A percentile compares a stretch with the other conserved stretches of the same genome.
Conservation (phyloP, 1,284 basidiomycete genomes). For the Pascua sp. region DNA sequence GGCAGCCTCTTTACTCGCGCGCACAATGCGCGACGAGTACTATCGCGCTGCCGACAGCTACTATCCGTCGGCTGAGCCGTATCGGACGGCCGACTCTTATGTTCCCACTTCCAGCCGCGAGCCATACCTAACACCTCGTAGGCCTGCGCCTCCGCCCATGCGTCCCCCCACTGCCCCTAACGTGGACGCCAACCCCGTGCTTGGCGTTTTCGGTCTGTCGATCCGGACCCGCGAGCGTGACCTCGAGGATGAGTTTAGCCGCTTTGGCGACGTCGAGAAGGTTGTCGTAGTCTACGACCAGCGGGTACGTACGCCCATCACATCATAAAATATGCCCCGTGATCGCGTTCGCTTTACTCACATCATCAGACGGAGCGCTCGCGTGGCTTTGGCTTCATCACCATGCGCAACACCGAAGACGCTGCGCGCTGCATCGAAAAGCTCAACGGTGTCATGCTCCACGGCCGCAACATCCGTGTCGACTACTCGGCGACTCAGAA, state of each 20-base stretch:
- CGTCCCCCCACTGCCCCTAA: conserved; percentile 27
- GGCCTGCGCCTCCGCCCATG: conserved; percentile 10
- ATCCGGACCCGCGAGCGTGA: conserved; percentile 92
- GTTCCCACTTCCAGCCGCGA: background rate
- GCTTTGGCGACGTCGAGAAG: conserved; percentile 88
- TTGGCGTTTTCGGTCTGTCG: conserved; percentile 94
- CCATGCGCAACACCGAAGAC: conserved; percentile 82
- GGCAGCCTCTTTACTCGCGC: no score
- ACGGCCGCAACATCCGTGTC: conserved; percentile 92
- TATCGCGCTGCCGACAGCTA: background rate
- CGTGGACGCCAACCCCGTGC: conserved; percentile 77
- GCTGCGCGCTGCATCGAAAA: conserved; percentile 83
- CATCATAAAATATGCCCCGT: conserved; percentile 77
- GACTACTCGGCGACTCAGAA: conserved; percentile 93
- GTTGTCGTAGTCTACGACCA: conserved; percentile 99
- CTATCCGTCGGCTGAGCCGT: background rate
- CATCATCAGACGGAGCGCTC: conserved; percentile 88
- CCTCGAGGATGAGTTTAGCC: conserved; percentile 86
- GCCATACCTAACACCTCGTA: conserved; percentile 2
- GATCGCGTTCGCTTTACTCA: conserved; percentile 97
- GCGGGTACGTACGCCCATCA: conserved; percentile 61
- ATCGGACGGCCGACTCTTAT: background rate
- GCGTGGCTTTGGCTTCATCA: conserved; percentile 95
- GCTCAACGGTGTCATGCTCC: conserved; percentile 88
- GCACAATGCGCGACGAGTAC: no score